Evolutionary conservation across 2,329 filamentous ascomycete species (phyloP).

Genomic region (Esteya vermicola): DNA sequence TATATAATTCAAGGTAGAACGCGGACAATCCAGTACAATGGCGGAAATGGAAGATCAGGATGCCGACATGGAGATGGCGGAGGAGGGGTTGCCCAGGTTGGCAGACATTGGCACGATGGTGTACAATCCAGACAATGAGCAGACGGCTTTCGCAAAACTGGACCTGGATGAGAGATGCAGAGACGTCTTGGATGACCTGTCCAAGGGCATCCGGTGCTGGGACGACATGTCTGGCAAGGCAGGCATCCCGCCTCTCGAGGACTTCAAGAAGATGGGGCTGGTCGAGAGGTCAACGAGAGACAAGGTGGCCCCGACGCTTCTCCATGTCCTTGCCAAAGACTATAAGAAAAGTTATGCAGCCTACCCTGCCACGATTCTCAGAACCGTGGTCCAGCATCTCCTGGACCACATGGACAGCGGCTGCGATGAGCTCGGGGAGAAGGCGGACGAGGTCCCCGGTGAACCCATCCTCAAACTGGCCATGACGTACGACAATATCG

Average conservation of each 20-base stretch:
- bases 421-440: not conserved
- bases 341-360: not conserved
- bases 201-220: not conserved
- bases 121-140: too few species aligned
- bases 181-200: not conserved
- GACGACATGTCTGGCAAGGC: not conserved
- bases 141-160: not conserved
- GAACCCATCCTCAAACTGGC: too few species aligned
- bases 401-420: not conserved
- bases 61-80: not conserved
- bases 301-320: not conserved
- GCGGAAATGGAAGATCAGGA: too few species aligned
- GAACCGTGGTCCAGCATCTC: not conserved
- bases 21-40: too few species aligned
- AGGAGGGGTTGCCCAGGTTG: not conserved
- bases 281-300: not conserved
- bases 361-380: not conserved
- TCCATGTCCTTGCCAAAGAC: not conserved
- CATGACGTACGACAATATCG: not conserved
- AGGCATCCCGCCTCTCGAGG: not conserved
- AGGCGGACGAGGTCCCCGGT: not conserved
- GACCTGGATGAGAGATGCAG: not conserved
- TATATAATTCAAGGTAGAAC: too few species aligned
- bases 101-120: not conserved
- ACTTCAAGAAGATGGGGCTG: not conserved